phyloP scores from a whole-genome alignment of 345 rosid genomes.

The Sonneratia caseolaris region DNA sequence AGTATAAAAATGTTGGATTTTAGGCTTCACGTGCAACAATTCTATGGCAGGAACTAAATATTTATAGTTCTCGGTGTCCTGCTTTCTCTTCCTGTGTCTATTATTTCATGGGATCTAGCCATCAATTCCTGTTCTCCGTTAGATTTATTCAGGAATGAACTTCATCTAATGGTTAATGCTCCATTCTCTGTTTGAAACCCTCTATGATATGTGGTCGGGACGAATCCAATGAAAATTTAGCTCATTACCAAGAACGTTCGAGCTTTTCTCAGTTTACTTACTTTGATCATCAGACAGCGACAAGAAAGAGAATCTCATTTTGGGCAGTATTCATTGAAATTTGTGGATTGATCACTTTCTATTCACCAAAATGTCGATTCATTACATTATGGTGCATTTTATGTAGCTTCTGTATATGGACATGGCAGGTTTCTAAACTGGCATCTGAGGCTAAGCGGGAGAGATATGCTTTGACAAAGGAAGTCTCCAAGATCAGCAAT shows the following conservation, averaged over 20 bases:
- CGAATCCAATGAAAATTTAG: too few species aligned
- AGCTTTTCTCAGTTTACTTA: too few species aligned
- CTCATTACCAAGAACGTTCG: too few species aligned
- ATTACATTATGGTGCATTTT: background rate
- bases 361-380: background rate
- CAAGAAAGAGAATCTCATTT: too few species aligned
- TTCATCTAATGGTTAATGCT: background rate
- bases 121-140: background rate
- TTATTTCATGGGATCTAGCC: background rate
- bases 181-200: background rate
- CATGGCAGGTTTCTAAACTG: constrained; percentile 56
- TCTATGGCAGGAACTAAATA: too few species aligned
- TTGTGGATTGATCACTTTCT: too few species aligned
- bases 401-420: background rate
- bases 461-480: constrained; percentile 55
- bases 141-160: background rate
- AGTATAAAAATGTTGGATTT: background rate
- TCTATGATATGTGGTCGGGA: background rate
- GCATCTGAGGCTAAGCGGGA: constrained; percentile 67
- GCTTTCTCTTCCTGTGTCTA: background rate
- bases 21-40: too few species aligned
- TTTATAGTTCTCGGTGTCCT: too few species aligned
- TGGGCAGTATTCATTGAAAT: too few species aligned
- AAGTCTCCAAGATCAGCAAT: constrained; percentile 79
- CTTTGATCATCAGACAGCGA: too few species aligned